Base-by-base conservation (phyloP, 768 basidiomycete species). In the Paxillus rubicundulus region DNA sequence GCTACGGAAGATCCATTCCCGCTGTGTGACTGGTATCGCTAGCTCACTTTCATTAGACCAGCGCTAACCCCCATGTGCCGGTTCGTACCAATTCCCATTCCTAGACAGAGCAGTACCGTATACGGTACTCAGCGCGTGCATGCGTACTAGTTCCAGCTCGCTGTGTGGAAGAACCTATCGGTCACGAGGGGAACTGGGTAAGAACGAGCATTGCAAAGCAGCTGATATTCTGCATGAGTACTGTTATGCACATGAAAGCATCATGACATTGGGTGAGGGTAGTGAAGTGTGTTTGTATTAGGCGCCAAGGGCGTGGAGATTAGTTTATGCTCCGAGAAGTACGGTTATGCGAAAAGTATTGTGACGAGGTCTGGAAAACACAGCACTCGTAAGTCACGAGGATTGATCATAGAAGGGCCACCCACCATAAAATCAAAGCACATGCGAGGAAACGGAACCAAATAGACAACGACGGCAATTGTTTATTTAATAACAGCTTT, bases 171-270 rank as follows among this genome's bases (percentile, higher is more conserved):
- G 36, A 37, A 37, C 36, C 13, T 37, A 37, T 14, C 36, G 5
- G 1, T 37, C 14, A 37, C 36, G n/a, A 24, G 24, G 24, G 30
- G 14, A 37, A 38, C 17, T 18, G 17, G 7, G n/a, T 17, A n/a
- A 33, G 17, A 38, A 49, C 18, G 14, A 50, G 20, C 47, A 52
- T 40, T 14, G 33, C 20, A 47, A 24, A 54, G 45, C 32, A 44
- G 3, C 45, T 44, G 30, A 28, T 44, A 55, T 50, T 43, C 55
- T 30, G 42, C 37, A 44, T 13, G 39, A 47, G 21, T 51, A 53
- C 30, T 43, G 48, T 50, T 62, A 64, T 64, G 50, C 53, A 62
- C 60, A 65, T 50, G 53, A 54, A 59, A 46, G 36, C 53, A 59
- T 53, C 49, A 38, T 39, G 32, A 65, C 48, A 50, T 50, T 47